Evolutionary conservation across 2,329 filamentous ascomycete genomes (phyloP).

Genomic region (Graphiopsis chlorocephala): DNA sequence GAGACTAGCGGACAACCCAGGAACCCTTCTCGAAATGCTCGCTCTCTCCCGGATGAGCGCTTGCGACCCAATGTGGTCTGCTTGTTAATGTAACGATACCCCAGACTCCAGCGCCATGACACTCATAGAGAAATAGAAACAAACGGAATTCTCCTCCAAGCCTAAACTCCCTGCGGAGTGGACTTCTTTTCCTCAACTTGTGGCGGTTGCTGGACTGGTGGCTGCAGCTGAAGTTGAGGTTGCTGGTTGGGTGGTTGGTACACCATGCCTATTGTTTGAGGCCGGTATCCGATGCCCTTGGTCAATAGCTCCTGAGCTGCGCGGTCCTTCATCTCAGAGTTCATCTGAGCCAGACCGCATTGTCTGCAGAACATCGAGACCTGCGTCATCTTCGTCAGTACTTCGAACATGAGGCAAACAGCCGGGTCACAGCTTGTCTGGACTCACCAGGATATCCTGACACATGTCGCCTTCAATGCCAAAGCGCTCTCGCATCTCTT

Average conservation of each 20-base stretch:
- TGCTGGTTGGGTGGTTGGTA: slow-evolving; percentile 5
- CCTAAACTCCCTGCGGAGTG: neutral
- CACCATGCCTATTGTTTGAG: neutral
- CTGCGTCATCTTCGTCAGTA: neutral
- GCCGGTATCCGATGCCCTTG: neutral
- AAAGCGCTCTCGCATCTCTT: slow-evolving; percentile 19
- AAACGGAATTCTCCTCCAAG: neutral
- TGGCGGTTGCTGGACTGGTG: neutral
- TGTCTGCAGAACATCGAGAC: slow-evolving; percentile 13
- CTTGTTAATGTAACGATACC: slow-evolving; percentile 2
- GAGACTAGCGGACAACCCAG: slow-evolving; percentile 23
- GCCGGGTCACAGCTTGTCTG: neutral
- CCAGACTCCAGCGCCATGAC: neutral
- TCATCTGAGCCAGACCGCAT: slow-evolving; percentile 23
- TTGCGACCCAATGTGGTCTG: neutral
- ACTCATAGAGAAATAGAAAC: neutral
- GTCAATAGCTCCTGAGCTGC: slow-evolving; percentile 12
- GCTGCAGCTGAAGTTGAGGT: neutral
- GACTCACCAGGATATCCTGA: slow-evolving; percentile 17
- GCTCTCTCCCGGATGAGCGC: neutral
- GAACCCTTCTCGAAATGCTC: neutral
- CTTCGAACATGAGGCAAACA: neutral
- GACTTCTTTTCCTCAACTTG: neutral
- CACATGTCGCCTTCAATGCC: slow-evolving; percentile 17
- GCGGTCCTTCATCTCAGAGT: slow-evolving; percentile 24